A percentile compares a stretch with the other conserved stretches of the same genome.
These are phyloP conservation scores for Saccharomycopsis phalli DNA, from an alignment of 1,139 yeast genomes.

Conservation along the genomic window DNA sequence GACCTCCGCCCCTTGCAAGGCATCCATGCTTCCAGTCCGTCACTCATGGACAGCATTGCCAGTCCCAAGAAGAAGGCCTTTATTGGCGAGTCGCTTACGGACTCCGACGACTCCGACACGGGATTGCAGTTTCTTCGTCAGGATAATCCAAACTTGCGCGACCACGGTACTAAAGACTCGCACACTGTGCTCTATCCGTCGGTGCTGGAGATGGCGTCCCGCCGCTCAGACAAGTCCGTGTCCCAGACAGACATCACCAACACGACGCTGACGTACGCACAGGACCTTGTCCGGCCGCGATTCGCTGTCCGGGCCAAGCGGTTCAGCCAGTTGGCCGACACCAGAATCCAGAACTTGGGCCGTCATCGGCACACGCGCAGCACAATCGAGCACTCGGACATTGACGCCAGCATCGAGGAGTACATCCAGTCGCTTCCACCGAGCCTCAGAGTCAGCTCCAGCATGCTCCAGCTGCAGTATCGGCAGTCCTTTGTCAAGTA, in stretches of 20 bases:
- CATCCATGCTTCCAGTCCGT: slow-evolving; percentile 5
- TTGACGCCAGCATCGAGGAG: not conserved
- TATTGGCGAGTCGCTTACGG: not conserved
- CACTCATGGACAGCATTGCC: slow-evolving; percentile 1
- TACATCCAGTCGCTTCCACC: not conserved
- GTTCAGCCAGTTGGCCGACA: slow-evolving; percentile 15
- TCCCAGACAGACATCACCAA: slow-evolving; percentile 10
- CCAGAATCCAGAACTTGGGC: not conserved
- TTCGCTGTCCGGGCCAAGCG: slow-evolving; percentile 13
- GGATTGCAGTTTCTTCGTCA: slow-evolving; percentile 2
- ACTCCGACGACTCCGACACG: slow-evolving; percentile 1
- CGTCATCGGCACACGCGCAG: not conserved
- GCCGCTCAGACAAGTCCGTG: slow-evolving; percentile 3
- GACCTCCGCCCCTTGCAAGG: slow-evolving; percentile 3
- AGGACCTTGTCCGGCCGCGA: not conserved
- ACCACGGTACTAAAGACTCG: not conserved
- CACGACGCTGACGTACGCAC: slow-evolving; percentile 3
- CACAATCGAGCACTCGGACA: not conserved
- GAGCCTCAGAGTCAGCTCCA: slow-evolving; percentile 1
- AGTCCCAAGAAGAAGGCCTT: slow-evolving; percentile 5
- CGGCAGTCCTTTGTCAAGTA: slow-evolving; percentile 44
- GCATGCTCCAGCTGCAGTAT: slow-evolving; percentile 8
- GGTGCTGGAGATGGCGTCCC: slow-evolving; percentile 1
- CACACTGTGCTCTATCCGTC: slow-evolving; percentile 3
- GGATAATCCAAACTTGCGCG: slow-evolving; percentile 12